Evolutionary conservation across 164 flowering plant genomes (phyloP), one percentile per base, ranked within the genome.

Genomic region (Berberis vulgaris): DNA sequence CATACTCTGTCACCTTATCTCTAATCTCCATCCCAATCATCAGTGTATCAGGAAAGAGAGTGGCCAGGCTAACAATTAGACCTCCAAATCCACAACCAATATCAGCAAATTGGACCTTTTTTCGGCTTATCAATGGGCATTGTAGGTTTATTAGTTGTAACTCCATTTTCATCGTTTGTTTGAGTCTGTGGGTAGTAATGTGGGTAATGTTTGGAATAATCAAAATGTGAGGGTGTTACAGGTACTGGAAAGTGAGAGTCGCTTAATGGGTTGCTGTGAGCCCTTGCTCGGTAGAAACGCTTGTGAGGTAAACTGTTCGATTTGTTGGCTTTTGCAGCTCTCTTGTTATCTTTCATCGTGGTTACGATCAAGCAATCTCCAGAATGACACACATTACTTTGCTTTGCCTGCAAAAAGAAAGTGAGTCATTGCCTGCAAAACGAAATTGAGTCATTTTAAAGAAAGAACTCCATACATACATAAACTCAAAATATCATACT

Each of bases 1-100:
- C 98, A 60, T 90, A 93, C 71, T 90, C 96, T 1, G 96, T 80
- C 53, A 93, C 97, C 72, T 93, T 90, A 61, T 93, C 98, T 61
- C 97, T 76, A 52, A 93, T 79, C 72, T 93, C 98, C 98, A 88
- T 90, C n/a, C 98, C 97, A 65, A 93, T 88, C 98, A 93, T 93
- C 2, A 93, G 76, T 7, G 82, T 82, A 10, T 84, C 85, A 0
- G 97, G 98, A 71, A 82, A 89, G 41, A 93, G 79, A 4, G 92
- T 80, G 5, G 97, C 65, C 49, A 93, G 94, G 64, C 78, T 75
- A 53, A 93, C 83, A 7, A 93, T 73, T 58, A 93, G 84, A 50
- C 98, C 98, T 10, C 98, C 98, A 71, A 93, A 90, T 41, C 98
- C 97, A 74, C 98, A 93, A 39, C 98, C 98, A 65, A 93, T 72